phyloP scores from a whole-genome alignment of 108 stramenopile species.

The Pinguiococcus pyrenoidosus region DNA sequence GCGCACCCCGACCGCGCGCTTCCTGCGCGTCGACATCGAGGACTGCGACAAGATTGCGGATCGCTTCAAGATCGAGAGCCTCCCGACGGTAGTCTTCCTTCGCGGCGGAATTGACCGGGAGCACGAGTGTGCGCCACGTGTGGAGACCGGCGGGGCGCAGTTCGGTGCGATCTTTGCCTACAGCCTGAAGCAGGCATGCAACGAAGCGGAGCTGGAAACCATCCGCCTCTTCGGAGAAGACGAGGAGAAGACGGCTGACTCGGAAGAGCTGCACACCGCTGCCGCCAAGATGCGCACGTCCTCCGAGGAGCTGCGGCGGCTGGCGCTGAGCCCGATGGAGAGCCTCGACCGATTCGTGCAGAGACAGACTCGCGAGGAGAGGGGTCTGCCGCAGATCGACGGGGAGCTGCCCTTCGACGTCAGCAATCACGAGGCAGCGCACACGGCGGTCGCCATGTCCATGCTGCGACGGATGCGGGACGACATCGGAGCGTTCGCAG shows the following conservation, averaged over 20 bases:
- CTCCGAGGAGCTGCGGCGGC: neutral
- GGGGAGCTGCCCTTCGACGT: constrained; percentile 12
- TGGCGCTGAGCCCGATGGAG: constrained; percentile 7
- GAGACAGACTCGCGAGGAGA: constrained; percentile 1
- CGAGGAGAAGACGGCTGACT: neutral
- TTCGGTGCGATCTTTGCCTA: neutral
- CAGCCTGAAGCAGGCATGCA: neutral
- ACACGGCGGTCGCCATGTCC: constrained; percentile 13
- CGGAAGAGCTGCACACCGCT: neutral
- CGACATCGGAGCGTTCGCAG: constrained; percentile 6
- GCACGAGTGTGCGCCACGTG: neutral
- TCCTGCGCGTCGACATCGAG: constrained; percentile 11
- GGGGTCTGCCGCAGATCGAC: constrained; percentile 2
- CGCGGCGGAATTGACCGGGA: constrained; percentile 3
- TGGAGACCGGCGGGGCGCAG: neutral
- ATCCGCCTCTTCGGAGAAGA: neutral
- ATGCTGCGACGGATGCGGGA: constrained; percentile 19
- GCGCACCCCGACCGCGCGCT: constrained; percentile 2
- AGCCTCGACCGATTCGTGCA: neutral
- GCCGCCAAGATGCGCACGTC: neutral
- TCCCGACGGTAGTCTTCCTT: constrained; percentile 3
- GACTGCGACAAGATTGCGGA: constrained; percentile 9
- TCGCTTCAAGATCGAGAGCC: constrained; percentile 3
- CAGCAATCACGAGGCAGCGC: constrained; percentile 10
- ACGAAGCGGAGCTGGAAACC: neutral